Evolutionary conservation across 2,329 filamentous ascomycete species (phyloP), one percentile per base, ranked within the genome.

Genomic region (Ophiostoma himal-ulmi): DNA sequence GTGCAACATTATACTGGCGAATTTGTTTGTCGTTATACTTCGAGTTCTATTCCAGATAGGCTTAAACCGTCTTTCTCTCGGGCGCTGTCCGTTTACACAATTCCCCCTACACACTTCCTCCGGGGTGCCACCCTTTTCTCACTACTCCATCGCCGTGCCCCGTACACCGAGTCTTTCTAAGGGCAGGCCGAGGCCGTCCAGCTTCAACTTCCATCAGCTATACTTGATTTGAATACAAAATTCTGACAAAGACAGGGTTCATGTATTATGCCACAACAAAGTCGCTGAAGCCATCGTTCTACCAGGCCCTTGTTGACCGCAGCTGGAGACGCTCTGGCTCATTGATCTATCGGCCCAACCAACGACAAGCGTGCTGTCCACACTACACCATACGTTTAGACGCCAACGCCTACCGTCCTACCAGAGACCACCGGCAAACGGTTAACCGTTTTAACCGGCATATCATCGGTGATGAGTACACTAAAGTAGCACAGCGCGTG

Each of bases 341-440:
- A 37, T 82, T 93, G 10, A 82, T 95, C 67, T 95, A 95, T 79
- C 88, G 92, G 72, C 91, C 92, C 17, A 90, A 95, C 78, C 89
- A 92, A 75, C 85, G 85, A 71, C 84, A 88, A 70, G 91, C 93
- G 73, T 99, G 95, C 77, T 99, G 95, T 78, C 93, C 94, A 64
- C 93, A 97, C 77, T 98, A 94, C 78, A 93, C 91, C 0, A 89
- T 95, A 69, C 88, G 91, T 66, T 82, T 94, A 26, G 90, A 92
- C 75, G 87, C 88, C 34, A 78, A 82, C 66, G 80, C 83, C 54
- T 91, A 91, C 79, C 88, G 86, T 74, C 83, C 91, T 6, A 85
- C 86, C 37, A 88, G 86, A 77, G 89, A 92, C 75, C 92, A 95
- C 76, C 84, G 92, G 52, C 90, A 93, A 77, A 84, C 89, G 1